Evolutionary conservation across 257 asterid species (phyloP).

Genomic region (Craterostigma plantagineum): DNA sequence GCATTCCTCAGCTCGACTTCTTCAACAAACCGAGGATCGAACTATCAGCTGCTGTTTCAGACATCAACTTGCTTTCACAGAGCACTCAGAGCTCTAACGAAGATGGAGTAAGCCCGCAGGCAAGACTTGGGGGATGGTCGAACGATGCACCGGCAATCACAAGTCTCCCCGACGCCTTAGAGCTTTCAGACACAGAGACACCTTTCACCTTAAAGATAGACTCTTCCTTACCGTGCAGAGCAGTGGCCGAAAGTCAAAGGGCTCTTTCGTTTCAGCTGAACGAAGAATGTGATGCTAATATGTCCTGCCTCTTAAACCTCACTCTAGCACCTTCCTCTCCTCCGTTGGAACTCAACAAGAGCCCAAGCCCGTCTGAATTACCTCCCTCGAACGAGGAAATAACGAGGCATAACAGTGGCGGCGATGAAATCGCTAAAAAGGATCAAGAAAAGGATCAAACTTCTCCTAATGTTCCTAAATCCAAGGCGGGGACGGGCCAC

Average conservation of each 20-base stretch:
- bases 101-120: slow-evolving; percentile 40
- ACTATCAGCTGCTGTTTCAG: slow-evolving; percentile 60
- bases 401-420: slow-evolving; percentile 11
- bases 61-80: slow-evolving; percentile 42
- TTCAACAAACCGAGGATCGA: slow-evolving; percentile 64
- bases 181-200: slow-evolving; percentile 75
- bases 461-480: slow-evolving; percentile 15
- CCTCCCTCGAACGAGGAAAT: slow-evolving; percentile 21
- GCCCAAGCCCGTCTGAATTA: slow-evolving; percentile 15
- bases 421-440: slow-evolving; percentile 8
- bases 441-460: slow-evolving; percentile 13
- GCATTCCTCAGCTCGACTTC: slow-evolving; percentile 27
- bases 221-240: slow-evolving; percentile 22
- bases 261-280: slow-evolving; percentile 26
- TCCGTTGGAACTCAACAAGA: slow-evolving; percentile 29
- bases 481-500: slow-evolving; percentile 22
- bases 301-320: slow-evolving; percentile 69
- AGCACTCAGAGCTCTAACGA: slow-evolving; percentile 82
- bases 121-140: slow-evolving; percentile 23
- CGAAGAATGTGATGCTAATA: slow-evolving; percentile 39
- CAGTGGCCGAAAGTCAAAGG: slow-evolving; percentile 24
- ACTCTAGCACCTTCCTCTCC: slow-evolving; percentile 67
- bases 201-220: slow-evolving; percentile 42
- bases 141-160: too few relatives aligned
- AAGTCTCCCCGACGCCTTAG: slow-evolving; percentile 24